Evolutionary conservation across 108 stramenopile genomes (phyloP), one percentile per base, ranked within the genome.

Genomic region (Bacterosira constricta): DNA sequence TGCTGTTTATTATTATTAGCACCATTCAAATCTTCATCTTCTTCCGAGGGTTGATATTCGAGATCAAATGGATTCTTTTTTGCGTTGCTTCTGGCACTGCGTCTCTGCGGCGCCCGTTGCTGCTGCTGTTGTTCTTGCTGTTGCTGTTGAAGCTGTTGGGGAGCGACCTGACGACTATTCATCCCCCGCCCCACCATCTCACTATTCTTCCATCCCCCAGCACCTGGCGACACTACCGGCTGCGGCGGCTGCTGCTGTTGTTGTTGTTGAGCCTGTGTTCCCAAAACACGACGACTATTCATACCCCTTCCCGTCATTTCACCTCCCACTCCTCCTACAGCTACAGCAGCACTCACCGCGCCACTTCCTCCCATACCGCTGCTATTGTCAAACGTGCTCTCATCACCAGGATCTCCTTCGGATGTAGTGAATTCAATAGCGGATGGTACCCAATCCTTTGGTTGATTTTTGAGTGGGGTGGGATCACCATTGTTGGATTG

Each of bases 351-450:
- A n/a, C n/a, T n/a, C n/a, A n/a, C n/a, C n/a, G n/a, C n/a, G n/a
- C n/a, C n/a, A n/a, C n/a, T n/a, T n/a, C n/a, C n/a, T n/a, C n/a
- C n/a, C n/a, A n/a, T n/a, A n/a, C n/a, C n/a, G n/a, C n/a, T n/a
- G n/a, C n/a, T n/a, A n/a, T n/a, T n/a, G n/a, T n/a, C n/a, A n/a
- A n/a, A n/a, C n/a, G n/a, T n/a, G n/a, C n/a, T n/a, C n/a, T n/a
- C n/a, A n/a, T n/a, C n/a, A n/a, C n/a, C n/a, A n/a, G n/a, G n/a
- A n/a, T 42, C 41, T 2, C 17, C 46, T 18, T 64, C 29, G 47
- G 27, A 29, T 4, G 63, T 4, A 21, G 63, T 25, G 46, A 64
- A 64, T 64, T 64, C 63, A 32, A 64, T 64, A 26, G 63, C 63
- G 4, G 47, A 15, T 29, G 63, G 63, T 15, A 64, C 49, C 21